These are phyloP conservation scores for Botrytis galanthina DNA, from an alignment of 2,329 filamentous ascomycete genomes.

Conservation along the genomic window DNA sequence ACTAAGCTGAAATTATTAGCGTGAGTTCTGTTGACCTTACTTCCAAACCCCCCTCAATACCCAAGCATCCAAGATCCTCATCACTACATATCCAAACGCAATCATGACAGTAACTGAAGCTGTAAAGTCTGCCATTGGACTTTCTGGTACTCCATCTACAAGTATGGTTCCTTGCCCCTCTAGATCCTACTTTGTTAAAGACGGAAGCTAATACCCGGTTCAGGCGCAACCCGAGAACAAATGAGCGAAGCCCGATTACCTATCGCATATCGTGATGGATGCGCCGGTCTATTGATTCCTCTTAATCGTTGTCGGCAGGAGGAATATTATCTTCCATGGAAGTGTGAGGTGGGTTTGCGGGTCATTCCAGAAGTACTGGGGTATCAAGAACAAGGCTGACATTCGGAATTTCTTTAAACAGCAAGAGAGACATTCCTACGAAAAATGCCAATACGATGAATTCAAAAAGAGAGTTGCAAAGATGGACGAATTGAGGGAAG, in stretches of 20 bases:
- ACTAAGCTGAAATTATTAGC: conserved; percentile 13
- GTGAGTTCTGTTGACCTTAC: not conserved
- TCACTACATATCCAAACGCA: conserved; percentile 12
- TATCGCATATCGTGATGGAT: conserved; percentile 89
- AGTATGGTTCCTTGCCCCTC: conserved; percentile 28
- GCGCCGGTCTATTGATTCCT: conserved; percentile 90
- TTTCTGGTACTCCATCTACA: conserved; percentile 38
- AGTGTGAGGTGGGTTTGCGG: conserved; percentile 74
- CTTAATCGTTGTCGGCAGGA: conserved; percentile 92
- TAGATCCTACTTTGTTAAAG: not conserved
- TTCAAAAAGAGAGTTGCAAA: conserved; percentile 98
- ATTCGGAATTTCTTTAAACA: conserved; percentile 41
- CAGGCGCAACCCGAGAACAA: conserved; percentile 75
- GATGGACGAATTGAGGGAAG: conserved; percentile 93
- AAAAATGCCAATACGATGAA: conserved; percentile 98
- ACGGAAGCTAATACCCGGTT: conserved; percentile 44
- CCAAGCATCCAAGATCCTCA: not conserved
- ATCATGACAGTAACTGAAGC: conserved; percentile 48
- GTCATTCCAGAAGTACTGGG: not conserved
- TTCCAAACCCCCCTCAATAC: conserved; percentile 13
- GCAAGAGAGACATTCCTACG: conserved; percentile 96
- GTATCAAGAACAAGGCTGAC: conserved; percentile 23
- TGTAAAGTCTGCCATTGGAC: conserved; percentile 48
- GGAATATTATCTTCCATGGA: conserved; percentile 95
- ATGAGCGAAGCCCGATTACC: conserved; percentile 91